Base-by-base conservation (phyloP, 148 eudicot species). In the Heliosperma pusillum region DNA sequence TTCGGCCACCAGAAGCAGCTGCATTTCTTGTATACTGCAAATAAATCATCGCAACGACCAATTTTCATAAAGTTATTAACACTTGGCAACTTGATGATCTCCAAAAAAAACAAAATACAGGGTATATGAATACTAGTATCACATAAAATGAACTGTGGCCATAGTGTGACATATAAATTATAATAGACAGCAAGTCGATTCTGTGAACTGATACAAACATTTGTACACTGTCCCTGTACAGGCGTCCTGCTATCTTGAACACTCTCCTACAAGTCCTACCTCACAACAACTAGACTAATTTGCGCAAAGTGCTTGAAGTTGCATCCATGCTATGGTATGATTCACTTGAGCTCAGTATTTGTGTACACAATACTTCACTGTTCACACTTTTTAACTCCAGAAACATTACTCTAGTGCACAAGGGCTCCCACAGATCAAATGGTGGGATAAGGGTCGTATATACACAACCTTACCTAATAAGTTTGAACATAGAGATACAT, bases 1-100 rank as follows among this genome's bases (percentile, higher is more conserved):
- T 71, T 58, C 45, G 80, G 73, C 71, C 61, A 24, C 81, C 66
- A 62, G 77, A 59, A 73, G 74, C 61, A 58, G 80, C 81, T 65
- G 77, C 76, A 73, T 82, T 78, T 63, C 81, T 84, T 75, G 58
- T 70, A 83, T 57, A 70, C 89, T 86, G 85, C 12, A 72, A 20
- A 71, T 64, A 52, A 30, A n/a, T 19, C 83, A 80, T 66, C n/a
- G 24, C 15, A 71, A 30, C 10, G 69, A 42, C 69, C 44, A 27
- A 56, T 45, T 24, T 27, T 44, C 75, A 75, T 19, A 17, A 10
- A 45, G 16, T 21, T 59, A 61, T 19, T 15, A 12, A 57, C 72
- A 66, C 36, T 36, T 25, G 40, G 42, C 72, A 68, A 22, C 33
- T 69, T 15, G 33, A 12, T 24, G 36, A 5, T 63, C 70, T 61